These are phyloP conservation scores for Mortierella antarctica DNA, from an alignment of 192 early-diverging fungal genomes.

Conservation along the genomic window DNA sequence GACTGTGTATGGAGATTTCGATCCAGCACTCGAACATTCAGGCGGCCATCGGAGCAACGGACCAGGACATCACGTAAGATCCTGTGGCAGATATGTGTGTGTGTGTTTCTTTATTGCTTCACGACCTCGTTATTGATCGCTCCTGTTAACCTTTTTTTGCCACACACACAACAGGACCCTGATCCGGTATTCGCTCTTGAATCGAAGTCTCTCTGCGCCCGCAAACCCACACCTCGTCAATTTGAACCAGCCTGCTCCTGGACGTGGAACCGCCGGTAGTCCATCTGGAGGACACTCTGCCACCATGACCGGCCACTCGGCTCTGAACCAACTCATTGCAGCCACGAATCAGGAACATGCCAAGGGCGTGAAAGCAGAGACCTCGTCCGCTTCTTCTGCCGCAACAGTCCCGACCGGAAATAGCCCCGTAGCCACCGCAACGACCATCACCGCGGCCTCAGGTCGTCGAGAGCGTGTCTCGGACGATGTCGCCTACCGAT, in stretches of 20 bases:
- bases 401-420: not conserved
- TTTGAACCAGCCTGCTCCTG: slow-evolving; percentile 9
- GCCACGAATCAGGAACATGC: slow-evolving; percentile 40
- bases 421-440: not conserved
- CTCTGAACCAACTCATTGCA: slow-evolving; percentile 40
- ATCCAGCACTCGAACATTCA: slow-evolving; percentile 50
- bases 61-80: slow-evolving; percentile 57
- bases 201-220: slow-evolving; percentile 27
- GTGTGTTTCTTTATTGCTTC: too few relatives aligned
- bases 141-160: not conserved
- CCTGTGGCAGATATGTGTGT: too few relatives aligned
- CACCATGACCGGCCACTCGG: slow-evolving; percentile 12
- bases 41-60: slow-evolving; percentile 26
- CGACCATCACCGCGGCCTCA: slow-evolving; percentile 2
- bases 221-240: slow-evolving; percentile 50
- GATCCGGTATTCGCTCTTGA: slow-evolving; percentile 42
- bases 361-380: slow-evolving; percentile 21
- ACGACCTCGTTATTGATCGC: not conserved
- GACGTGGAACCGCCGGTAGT: not conserved
- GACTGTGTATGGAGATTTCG: slow-evolving; percentile 35
- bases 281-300: not conserved
- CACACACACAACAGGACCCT: slow-evolving; percentile 8
- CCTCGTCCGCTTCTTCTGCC: not conserved
- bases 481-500: slow-evolving; percentile 53
- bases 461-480: slow-evolving; percentile 9